These are phyloP conservation scores for Rhizomucor miehei DNA, from an alignment of 371 early-diverging fungal species.

Conservation along the genomic window DNA sequence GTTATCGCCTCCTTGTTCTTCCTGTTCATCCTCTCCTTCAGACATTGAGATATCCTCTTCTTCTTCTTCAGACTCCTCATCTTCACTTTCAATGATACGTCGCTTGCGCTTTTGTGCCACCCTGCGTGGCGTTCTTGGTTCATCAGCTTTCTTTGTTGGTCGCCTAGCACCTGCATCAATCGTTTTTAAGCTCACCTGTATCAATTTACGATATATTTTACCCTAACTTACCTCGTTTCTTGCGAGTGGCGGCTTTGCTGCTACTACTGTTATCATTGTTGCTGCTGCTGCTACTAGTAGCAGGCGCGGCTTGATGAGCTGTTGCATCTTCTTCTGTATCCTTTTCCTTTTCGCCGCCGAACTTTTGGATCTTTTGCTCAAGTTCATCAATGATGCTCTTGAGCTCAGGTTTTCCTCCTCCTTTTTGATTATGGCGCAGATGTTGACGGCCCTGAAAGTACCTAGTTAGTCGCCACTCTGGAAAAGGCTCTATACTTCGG, in stretches of 20 bases:
- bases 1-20: not conserved
- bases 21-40: slow-evolving; percentile 1
- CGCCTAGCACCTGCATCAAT: not conserved
- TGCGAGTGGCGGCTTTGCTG: not conserved
- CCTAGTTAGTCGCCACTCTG: not conserved
- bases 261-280: not conserved
- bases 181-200: not conserved
- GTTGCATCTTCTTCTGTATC: slow-evolving; percentile 8
- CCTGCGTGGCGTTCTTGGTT: slow-evolving; percentile 1
- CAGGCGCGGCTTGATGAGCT: not conserved
- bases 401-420: slow-evolving; percentile 66
- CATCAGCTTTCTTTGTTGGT: not conserved
- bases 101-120: slow-evolving; percentile 6
- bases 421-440: too few relatives aligned
- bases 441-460: slow-evolving; percentile 51
- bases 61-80: slow-evolving; percentile 3
- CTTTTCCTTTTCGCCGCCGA: slow-evolving; percentile 21
- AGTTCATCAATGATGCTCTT: slow-evolving; percentile 79
- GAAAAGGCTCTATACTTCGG: not conserved
- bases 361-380: slow-evolving; percentile 56
- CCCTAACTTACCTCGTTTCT: slow-evolving; percentile 2
- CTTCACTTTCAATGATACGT: not conserved
- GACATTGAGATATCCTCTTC: not conserved
- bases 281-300: not conserved
- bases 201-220: not conserved